These are phyloP conservation scores for Lolium perenne DNA, from an alignment of 176 grass and related monocot genomes.

Conservation along the genomic window DNA sequence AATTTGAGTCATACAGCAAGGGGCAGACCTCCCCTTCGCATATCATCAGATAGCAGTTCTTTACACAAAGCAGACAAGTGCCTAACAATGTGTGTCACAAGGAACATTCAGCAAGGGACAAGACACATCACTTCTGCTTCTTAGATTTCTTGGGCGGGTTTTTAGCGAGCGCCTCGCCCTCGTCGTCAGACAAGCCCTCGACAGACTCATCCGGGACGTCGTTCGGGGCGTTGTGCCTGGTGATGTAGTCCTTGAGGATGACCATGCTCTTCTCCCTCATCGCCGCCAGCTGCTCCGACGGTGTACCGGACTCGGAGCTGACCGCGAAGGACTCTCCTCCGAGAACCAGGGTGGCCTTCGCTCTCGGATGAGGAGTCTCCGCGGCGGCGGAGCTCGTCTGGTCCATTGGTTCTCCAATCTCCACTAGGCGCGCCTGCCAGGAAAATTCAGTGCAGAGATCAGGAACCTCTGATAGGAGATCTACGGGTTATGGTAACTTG, in stretches of 20 bases:
- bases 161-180: constrained; percentile 38
- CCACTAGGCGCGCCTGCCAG: constrained; percentile 13
- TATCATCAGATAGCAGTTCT: background rate
- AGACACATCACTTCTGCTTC: constrained; percentile 55
- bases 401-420: constrained; percentile 36
- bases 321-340: constrained; percentile 57
- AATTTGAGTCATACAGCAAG: background rate
- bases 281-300: constrained; percentile 66
- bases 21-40: background rate
- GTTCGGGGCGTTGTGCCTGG: constrained; percentile 64
- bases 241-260: constrained; percentile 82
- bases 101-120: background rate
- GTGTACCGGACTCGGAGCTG: constrained; percentile 53
- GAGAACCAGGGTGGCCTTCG: constrained; percentile 65
- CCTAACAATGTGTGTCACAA: background rate
- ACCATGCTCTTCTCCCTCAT: constrained; percentile 89
- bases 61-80: background rate
- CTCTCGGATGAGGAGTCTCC: constrained; percentile 28
- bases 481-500: background rate
- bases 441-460: background rate
- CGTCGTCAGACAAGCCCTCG: constrained; percentile 54
- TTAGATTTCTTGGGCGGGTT: constrained; percentile 84
- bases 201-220: constrained; percentile 81
- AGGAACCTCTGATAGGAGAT: background rate
- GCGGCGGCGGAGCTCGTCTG: background rate